Conservation (phyloP, 768 basidiomycete species). For the Clitopilus passeckerianus region DNA sequence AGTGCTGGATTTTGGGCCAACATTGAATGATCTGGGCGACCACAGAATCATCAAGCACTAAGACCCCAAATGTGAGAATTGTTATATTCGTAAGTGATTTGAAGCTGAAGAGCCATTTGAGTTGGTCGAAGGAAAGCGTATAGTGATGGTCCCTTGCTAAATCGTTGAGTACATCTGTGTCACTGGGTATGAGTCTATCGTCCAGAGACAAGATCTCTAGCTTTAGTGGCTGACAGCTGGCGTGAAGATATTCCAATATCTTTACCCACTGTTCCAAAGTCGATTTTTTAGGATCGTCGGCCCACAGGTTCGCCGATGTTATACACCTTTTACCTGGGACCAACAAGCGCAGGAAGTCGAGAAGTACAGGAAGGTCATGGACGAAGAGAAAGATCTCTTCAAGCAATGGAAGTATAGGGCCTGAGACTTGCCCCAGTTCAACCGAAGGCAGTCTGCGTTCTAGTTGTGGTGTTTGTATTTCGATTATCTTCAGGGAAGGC, state of each 20-base stretch:
- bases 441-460: not conserved
- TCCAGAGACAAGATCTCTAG: not conserved
- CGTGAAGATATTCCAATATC: not conserved
- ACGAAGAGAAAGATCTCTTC: not conserved
- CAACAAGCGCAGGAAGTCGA: not conserved
- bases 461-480: not conserved
- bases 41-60: not conserved
- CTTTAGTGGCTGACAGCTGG: not conserved
- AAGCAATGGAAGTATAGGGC: not conserved
- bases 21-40: not conserved
- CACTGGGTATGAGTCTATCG: not conserved
- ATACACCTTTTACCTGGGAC: not conserved
- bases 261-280: not conserved
- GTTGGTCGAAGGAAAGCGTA: not conserved
- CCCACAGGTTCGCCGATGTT: not conserved
- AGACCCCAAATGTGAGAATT: not conserved
- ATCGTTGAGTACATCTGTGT: not conserved
- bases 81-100: not conserved
- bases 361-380: not conserved
- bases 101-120: not conserved
- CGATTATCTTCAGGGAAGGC: not conserved
- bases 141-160: not conserved
- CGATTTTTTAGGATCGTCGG: not conserved
- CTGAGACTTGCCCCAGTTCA: not conserved
- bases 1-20: not conserved